Conservation (phyloP, 2,329 filamentous ascomycete species). For the Thermoascus crustaceus region DNA sequence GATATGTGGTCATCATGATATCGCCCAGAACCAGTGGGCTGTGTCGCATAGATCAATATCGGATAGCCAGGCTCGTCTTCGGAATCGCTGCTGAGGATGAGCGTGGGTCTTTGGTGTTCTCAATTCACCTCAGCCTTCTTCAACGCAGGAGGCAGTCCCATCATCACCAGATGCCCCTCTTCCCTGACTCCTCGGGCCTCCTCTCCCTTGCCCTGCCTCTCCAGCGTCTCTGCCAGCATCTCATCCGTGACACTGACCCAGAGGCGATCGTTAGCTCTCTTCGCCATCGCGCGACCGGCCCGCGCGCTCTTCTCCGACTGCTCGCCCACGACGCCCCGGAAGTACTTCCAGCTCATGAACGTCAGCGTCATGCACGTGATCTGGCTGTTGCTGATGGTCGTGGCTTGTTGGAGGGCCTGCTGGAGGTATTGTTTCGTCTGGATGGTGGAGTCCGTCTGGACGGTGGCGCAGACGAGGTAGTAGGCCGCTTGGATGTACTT, state of each 20-base stretch:
- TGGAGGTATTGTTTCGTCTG: constrained; percentile 73
- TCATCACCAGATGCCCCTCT: constrained; percentile 37
- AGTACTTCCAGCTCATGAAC: constrained; percentile 77
- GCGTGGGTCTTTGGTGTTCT: too few relatives aligned
- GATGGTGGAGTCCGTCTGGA: constrained; percentile 60
- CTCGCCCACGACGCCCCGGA: constrained; percentile 71
- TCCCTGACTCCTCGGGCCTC: constrained; percentile 41
- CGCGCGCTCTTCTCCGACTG: constrained; percentile 69
- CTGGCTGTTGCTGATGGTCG: constrained; percentile 64
- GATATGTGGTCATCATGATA: too few relatives aligned
- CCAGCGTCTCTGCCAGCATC: constrained; percentile 67
- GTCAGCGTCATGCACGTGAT: constrained; percentile 76
- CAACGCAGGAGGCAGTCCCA: constrained; percentile 29
- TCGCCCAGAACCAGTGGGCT: too few relatives aligned
- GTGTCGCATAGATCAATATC: too few relatives aligned
- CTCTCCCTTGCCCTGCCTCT: constrained; percentile 57
- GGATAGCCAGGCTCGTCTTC: too few relatives aligned
- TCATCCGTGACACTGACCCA: constrained; percentile 77
- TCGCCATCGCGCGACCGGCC: constrained; percentile 60
- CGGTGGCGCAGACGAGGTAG: constrained; percentile 64
- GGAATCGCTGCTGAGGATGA: too few relatives aligned
- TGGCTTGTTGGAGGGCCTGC: constrained; percentile 61
- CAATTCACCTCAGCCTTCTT: constrained; percentile 16
- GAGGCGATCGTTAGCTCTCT: constrained; percentile 60
- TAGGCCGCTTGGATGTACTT: constrained; percentile 70